phyloP scores from a whole-genome alignment of 108 stramenopile species.

The Seminavis robusta region DNA sequence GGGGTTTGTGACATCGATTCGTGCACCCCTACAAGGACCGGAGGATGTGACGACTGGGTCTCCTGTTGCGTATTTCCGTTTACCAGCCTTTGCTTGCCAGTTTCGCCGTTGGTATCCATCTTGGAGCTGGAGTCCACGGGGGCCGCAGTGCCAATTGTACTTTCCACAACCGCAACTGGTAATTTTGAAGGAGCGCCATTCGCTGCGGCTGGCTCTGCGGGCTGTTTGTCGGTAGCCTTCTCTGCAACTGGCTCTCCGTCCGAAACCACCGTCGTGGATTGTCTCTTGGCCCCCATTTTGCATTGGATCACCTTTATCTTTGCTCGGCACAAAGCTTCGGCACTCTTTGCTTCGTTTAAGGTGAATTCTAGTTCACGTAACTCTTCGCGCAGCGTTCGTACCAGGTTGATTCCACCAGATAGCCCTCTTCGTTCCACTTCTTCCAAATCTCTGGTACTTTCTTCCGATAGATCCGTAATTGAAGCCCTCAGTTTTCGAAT shows the following conservation, averaged over 20 bases:
- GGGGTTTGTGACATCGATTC: not conserved
- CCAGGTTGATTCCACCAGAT: slow-evolving; percentile 59
- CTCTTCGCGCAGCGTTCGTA: slow-evolving; percentile 56
- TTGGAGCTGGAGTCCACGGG: not conserved
- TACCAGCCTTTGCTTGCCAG: not conserved
- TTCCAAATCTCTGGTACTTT: slow-evolving; percentile 40
- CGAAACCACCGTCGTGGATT: not conserved
- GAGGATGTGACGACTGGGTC: not conserved
- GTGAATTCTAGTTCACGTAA: slow-evolving; percentile 62
- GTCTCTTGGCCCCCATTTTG: not conserved
- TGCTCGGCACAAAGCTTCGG: slow-evolving; percentile 46
- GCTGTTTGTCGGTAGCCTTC: not conserved
- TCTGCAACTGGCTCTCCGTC: not conserved
- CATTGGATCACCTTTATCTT: slow-evolving; percentile 57
- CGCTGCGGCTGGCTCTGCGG: no score
- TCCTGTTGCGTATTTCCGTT: not conserved
- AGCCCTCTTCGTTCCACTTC: slow-evolving; percentile 71
- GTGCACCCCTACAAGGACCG: not conserved
- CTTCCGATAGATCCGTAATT: slow-evolving; percentile 75
- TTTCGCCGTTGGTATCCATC: not conserved
- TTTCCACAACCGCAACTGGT: no score
- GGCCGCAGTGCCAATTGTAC: no score
- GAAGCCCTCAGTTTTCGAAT: slow-evolving; percentile 62
- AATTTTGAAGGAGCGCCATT: no score
- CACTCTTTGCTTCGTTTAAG: slow-evolving; percentile 37